A percentile compares a stretch with the other conserved stretches of the same genome.
These are phyloP conservation scores for Polychytrium aggregatum DNA, from an alignment of 192 early-diverging fungal species.

Conservation along the genomic window DNA sequence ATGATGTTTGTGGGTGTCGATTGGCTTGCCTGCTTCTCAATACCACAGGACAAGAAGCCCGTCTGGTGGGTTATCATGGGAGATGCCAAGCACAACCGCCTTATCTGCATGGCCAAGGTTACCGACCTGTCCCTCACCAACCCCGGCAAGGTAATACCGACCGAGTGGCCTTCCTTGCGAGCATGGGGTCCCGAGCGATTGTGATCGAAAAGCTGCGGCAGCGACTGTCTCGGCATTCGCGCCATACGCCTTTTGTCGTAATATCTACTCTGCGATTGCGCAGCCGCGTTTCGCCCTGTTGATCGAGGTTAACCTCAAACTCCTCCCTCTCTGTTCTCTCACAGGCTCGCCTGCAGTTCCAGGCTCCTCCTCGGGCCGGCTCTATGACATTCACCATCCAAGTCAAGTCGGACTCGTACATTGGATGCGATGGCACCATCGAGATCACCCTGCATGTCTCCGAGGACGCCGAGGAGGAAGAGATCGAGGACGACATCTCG, in stretches of 20 bases:
- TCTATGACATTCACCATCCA: conserved; percentile 68
- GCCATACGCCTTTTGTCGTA: too few relatives aligned
- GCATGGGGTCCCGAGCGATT: too few relatives aligned
- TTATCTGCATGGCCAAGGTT: conserved; percentile 60
- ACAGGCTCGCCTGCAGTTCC: conserved; percentile 73
- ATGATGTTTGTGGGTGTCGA: not conserved
- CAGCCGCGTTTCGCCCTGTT: too few relatives aligned
- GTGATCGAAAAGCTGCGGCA: too few relatives aligned
- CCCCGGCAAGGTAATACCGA: conserved; percentile 7
- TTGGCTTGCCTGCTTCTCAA: conserved; percentile 28
- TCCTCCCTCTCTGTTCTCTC: too few relatives aligned
- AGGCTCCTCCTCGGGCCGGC: conserved; percentile 78
- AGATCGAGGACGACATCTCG: conserved; percentile 87
- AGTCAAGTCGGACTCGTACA: conserved; percentile 80
- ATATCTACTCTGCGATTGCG: too few relatives aligned
- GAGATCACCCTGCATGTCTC: conserved; percentile 66
- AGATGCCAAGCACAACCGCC: conserved; percentile 68
- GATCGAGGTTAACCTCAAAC: too few relatives aligned
- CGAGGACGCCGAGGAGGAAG: conserved; percentile 54
- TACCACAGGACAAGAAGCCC: conserved; percentile 61
- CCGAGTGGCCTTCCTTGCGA: too few relatives aligned
- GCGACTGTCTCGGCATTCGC: too few relatives aligned
- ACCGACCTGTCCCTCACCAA: conserved; percentile 61
- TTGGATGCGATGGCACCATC: conserved; percentile 70
- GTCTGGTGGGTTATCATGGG: conserved; percentile 89